A percentile compares a stretch with the other conserved stretches of the same genome.
Evolutionary conservation across 148 eudicot genomes (phyloP).

Genomic region (Rhododendron ovatum): DNA sequence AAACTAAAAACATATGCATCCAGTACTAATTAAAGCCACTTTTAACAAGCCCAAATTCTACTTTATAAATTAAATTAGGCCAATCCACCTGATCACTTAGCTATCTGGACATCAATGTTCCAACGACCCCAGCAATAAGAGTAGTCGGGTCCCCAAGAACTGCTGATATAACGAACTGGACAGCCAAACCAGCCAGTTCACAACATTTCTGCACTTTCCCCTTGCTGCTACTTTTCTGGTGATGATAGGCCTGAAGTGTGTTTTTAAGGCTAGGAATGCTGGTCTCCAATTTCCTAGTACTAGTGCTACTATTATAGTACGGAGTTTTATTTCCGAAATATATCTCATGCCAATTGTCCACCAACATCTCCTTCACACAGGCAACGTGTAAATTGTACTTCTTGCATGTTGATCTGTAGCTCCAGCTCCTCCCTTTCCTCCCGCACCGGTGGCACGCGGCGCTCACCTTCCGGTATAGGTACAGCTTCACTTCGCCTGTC

Average conservation of each 20-base stretch:
- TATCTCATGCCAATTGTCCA: constrained; percentile 75
- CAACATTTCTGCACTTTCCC: constrained; percentile 72
- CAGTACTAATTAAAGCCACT: background rate
- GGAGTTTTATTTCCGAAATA: constrained; percentile 25
- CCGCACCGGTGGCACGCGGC: constrained; percentile 73
- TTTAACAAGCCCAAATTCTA: background rate
- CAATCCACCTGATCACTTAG: constrained; percentile 19
- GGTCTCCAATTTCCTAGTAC: constrained; percentile 19
- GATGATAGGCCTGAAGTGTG: constrained; percentile 39
- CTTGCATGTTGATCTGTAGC: constrained; percentile 69
- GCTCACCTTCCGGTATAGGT: constrained; percentile 54
- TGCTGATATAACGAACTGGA: constrained; percentile 84
- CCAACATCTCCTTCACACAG: constrained; percentile 86
- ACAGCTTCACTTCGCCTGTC: constrained; percentile 36
- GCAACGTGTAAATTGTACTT: constrained; percentile 83
- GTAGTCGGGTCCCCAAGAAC: constrained; percentile 94
- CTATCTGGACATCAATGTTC: constrained; percentile 63
- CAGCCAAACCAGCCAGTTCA: constrained; percentile 75
- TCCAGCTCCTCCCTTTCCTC: constrained; percentile 86
- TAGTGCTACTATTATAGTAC: background rate
- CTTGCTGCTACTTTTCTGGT: constrained; percentile 35
- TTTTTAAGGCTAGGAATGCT: constrained; percentile 52
- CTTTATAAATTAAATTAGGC: too few species aligned
- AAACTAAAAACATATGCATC: background rate
- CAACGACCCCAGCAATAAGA: constrained; percentile 73